Evolutionary conservation across 2,329 filamentous ascomycete species (phyloP).

Genomic region (Sporothrix mexicana): DNA sequence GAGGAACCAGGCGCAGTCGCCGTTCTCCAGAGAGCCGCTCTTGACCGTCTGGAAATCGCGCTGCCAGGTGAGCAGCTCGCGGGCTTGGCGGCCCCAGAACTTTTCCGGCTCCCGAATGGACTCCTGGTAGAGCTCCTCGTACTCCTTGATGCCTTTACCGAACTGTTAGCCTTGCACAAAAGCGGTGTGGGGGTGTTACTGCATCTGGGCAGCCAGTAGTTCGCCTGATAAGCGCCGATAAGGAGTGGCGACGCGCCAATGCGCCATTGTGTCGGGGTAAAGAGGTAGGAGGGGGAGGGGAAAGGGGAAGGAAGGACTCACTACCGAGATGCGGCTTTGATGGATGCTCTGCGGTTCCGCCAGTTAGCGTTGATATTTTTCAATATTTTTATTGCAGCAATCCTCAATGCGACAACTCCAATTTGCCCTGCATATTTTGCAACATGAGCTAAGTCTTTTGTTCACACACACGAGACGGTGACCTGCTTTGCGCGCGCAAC

Average conservation of each 20-base stretch:
- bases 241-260: slow-evolving; percentile 15
- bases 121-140: slow-evolving; percentile 73
- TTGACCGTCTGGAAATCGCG: slow-evolving; percentile 90
- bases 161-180: slow-evolving; percentile 40
- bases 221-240: slow-evolving; percentile 26
- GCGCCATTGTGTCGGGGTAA: not conserved
- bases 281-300: not conserved
- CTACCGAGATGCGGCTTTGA: slow-evolving; percentile 70
- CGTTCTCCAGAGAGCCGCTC: slow-evolving; percentile 74
- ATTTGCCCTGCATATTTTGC: not conserved
- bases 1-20: slow-evolving; percentile 92
- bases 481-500: not conserved
- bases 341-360: slow-evolving; percentile 63
- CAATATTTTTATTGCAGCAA: slow-evolving; percentile 10
- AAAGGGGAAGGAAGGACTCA: slow-evolving; percentile 49
- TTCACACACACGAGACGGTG: not conserved
- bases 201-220: not conserved
- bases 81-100: slow-evolving; percentile 88
- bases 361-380: slow-evolving; percentile 44
- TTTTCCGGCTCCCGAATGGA: slow-evolving; percentile 87
- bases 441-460: not conserved
- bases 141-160: slow-evolving; percentile 65
- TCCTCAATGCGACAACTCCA: slow-evolving; percentile 1
- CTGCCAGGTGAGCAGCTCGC: slow-evolving; percentile 89
- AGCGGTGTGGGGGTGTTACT: slow-evolving; percentile 14